Evolutionary conservation across 2,329 filamentous ascomycete genomes (phyloP).

Genomic region (Exophiala viscosa): DNA sequence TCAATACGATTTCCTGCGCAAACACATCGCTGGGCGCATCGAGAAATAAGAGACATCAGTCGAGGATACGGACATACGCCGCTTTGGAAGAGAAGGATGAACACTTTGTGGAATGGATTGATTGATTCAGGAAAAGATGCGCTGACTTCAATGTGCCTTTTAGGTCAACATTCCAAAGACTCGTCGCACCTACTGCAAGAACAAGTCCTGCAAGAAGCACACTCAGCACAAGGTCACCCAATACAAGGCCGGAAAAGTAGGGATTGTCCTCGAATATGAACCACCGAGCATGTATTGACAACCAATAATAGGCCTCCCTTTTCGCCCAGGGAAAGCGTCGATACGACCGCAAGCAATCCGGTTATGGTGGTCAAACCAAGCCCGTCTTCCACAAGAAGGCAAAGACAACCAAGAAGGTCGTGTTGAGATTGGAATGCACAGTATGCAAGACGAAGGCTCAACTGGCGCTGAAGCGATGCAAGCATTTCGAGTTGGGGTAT

Average conservation of each 20-base stretch:
- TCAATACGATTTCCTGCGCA: no score
- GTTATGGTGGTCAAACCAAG: slow-evolving; percentile 99
- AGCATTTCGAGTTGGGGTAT: slow-evolving; percentile 99
- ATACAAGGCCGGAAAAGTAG: slow-evolving; percentile 93
- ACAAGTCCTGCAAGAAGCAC: slow-evolving; percentile 90
- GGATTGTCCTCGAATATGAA: slow-evolving; percentile 30
- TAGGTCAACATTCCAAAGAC: slow-evolving; percentile 99
- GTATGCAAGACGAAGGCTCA: slow-evolving; percentile 90
- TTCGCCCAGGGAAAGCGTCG: slow-evolving; percentile 99
- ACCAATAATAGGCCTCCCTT: slow-evolving; percentile 65
- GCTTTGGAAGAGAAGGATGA: not conserved
- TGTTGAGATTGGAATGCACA: slow-evolving; percentile 96
- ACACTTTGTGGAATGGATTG: not conserved
- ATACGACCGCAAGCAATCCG: slow-evolving; percentile 98
- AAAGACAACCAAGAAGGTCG: slow-evolving; percentile 99
- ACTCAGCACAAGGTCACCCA: slow-evolving; percentile 90
- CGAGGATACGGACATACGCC: no score
- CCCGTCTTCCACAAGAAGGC: slow-evolving; percentile 99
- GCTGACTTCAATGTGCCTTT: slow-evolving; percentile 14
- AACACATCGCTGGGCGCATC: no score
- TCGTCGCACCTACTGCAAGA: slow-evolving; percentile 96
- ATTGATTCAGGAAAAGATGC: not conserved
- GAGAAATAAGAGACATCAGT: no score
- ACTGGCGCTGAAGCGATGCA: slow-evolving; percentile 98
- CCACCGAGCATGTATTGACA: slow-evolving; percentile 20